phyloP scores from a whole-genome alignment of 2,329 filamentous ascomycete genomes.

The Epichloe sibirici region DNA sequence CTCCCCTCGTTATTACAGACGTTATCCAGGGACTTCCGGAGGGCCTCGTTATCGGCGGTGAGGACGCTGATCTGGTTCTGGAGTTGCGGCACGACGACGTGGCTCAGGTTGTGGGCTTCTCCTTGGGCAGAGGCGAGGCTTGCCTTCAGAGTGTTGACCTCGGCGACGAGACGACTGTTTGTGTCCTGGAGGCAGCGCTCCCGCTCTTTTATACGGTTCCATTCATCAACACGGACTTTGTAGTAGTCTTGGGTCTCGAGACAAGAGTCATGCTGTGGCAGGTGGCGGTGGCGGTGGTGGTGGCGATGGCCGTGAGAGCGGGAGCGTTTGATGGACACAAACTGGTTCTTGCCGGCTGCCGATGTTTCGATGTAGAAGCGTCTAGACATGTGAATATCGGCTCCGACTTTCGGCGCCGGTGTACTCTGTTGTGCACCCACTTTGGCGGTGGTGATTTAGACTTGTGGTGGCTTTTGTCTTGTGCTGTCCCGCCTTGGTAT shows the following conservation, averaged over 20 bases:
- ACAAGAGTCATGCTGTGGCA: conserved; percentile 17
- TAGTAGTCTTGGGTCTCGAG: conserved; percentile 20
- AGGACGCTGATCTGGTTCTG: conserved; percentile 25
- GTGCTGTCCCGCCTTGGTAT: not conserved
- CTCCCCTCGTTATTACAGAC: conserved; percentile 18
- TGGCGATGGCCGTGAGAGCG: conserved; percentile 22
- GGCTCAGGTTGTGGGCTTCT: conserved; percentile 22
- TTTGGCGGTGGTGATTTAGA: conserved; percentile 5
- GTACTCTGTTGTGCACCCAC: conserved; percentile 9
- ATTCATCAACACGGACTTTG: conserved; percentile 24
- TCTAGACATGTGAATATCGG: conserved; percentile 19
- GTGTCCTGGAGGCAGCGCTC: conserved; percentile 23
- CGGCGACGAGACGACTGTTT: conserved; percentile 21
- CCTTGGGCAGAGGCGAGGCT: conserved; percentile 22
- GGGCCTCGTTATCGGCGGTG: conserved; percentile 25
- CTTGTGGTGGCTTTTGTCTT: too few species aligned
- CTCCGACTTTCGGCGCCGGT: not conserved
- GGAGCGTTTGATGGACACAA: conserved; percentile 28
- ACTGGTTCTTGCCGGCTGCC: conserved; percentile 22
- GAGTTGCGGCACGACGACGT: conserved; percentile 23
- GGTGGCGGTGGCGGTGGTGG: conserved; percentile 18
- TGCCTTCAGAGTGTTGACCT: conserved; percentile 23
- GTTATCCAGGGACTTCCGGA: conserved; percentile 26
- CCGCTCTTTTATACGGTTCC: conserved; percentile 23
- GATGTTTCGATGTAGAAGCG: conserved; percentile 25